Evolutionary conservation across 2,329 filamentous ascomycete genomes (phyloP), one percentile per base, ranked within the genome.

Genomic region (Sporothrix curviconia): DNA sequence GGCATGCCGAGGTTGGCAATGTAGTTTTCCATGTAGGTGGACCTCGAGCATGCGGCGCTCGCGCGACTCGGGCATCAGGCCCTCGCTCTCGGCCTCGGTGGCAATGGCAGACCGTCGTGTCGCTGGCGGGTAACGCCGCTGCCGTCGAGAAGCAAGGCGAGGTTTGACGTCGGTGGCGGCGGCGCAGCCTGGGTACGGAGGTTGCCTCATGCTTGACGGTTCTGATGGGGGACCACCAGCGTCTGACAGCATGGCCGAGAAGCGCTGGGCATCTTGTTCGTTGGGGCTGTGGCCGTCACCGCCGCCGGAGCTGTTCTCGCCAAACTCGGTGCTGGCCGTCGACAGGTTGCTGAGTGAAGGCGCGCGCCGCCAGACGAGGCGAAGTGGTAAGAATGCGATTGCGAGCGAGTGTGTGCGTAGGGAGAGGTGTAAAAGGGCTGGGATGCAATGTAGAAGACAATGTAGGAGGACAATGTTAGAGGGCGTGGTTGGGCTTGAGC

Each of bases 21-120:
- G 55, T 63, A 66, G 40, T 68, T 63, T 24, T 66, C 65, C 63
- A 67, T 64, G 24, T n/a, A 68, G 59, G 1, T 65, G 65, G 42
- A 66, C 65, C 49, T 68, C 66, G n/a, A 67, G 53, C 14, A 68
- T 49, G 2, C 66, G 65, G 7, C 66, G 61, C 5, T 52, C 46
- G 3, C 53, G 62, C 5, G 65, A 64, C 55, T 68, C 66, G 12
- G 63, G 65, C 8, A 67, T 40, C 15, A 52, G 17, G 7, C 42
- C 49, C 37, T 59, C 58, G 36, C 50, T 43, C 11, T 56, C 58
- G 6, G 57, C 56, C 3, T 58, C 57, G 19, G 17, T 32, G 12
- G 44, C 14, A 28, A 47, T 52, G 14, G 44, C 42, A 15, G 42
- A 28, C 22, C 3, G 14, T 6, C n/a, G n/a, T n/a, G n/a, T n/a